Base-by-base conservation (phyloP, 1,139 yeast species). In the Suhomyces terraborum region DNA sequence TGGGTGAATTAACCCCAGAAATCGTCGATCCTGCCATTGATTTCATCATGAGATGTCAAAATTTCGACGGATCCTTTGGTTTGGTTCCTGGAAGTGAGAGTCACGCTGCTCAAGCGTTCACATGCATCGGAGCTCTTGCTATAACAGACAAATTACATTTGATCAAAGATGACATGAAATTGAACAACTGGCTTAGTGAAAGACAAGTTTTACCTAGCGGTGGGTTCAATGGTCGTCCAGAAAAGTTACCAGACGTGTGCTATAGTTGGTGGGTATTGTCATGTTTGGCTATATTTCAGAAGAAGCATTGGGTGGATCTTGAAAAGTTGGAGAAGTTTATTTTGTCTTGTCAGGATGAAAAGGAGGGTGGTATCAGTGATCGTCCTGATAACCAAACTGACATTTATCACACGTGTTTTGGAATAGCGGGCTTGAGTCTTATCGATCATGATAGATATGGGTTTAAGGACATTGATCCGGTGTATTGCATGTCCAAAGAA, bases 191-290 rank as follows among this genome's bases (percentile, higher is more conserved):
- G 98, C 71, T 93, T 16, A 78, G 93, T 53, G 98, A 93, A 59
- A 70, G 99, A 41, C 99, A 93, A 61, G 77, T 88, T n/a, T 53
- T 61, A 27, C 82, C 82, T 3, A 74, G 75, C 19, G 99, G 99
- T 5, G 99, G 99, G 0, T 71, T 93, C 41, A 93, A 93, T 58
- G 99, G 99, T 0, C 77, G 99, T 36, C 98, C 98, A 0, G 96
- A 94, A 50, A 93, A 93, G 60, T 67, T 91, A 19, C 97, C 98
- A 0, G 99, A 93, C 62, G 96, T 88, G 12, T 93, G 99, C 60
- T 93, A 93, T 59, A 83, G 94, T 56, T 94, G 98, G 98, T 93
- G 98, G 98, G 96, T 89, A 6, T 63, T 91, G 31, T 84, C 96
- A 1, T 77, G 93, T 1, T 66, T 93, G 38, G 77, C 87, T 0